phyloP scores from a whole-genome alignment of 2,329 filamentous ascomycete genomes.

The Pyrenophora graminea region DNA sequence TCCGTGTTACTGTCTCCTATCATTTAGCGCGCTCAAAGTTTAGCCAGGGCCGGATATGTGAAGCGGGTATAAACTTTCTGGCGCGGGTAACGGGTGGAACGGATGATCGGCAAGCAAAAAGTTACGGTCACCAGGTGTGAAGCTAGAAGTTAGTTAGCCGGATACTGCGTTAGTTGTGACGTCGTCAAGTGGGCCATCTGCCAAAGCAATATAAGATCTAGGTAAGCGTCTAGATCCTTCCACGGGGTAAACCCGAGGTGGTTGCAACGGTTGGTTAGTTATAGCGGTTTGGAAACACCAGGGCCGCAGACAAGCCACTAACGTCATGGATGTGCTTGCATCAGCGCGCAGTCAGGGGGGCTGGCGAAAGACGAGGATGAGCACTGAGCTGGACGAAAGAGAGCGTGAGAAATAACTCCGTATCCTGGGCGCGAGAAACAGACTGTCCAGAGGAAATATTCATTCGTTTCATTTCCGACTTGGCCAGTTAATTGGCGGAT shows the following conservation, averaged over 20 bases:
- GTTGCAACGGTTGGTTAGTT: neutral
- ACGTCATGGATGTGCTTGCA: no score
- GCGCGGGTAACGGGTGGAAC: neutral
- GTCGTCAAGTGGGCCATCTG: conserved; percentile 3
- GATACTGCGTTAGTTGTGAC: conserved; percentile 2
- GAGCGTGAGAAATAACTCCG: no score
- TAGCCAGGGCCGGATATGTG: neutral
- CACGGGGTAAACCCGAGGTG: neutral
- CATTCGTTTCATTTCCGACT: no score
- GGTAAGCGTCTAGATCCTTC: neutral
- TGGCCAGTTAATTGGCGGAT: no score
- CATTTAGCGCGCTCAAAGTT: neutral
- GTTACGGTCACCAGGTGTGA: neutral
- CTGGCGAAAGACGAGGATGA: no score
- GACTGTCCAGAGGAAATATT: no score
- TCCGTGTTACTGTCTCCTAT: neutral
- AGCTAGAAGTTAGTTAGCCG: conserved; percentile 1
- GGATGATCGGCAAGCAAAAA: conserved; percentile 1
- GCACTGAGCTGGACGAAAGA: no score
- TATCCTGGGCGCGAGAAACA: no score
- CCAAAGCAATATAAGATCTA: neutral
- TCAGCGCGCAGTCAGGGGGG: no score
- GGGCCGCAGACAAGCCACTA: neutral
- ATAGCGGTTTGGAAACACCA: neutral
- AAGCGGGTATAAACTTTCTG: conserved; percentile 5